phyloP scores from a whole-genome alignment of 2,329 filamentous ascomycete species.

The Aureobasidium vineae region DNA sequence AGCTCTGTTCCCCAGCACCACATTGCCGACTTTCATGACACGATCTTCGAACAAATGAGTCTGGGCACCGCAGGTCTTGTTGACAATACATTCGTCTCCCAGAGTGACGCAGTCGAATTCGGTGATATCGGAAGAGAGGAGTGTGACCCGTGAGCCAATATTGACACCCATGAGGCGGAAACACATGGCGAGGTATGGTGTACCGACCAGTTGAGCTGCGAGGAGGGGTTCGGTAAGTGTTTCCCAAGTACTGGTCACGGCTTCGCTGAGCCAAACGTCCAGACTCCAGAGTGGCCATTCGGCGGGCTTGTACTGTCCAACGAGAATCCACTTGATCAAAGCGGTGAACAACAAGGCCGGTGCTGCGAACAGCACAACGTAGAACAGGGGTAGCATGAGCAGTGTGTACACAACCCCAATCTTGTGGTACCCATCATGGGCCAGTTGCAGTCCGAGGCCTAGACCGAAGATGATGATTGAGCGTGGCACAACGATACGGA shows the following conservation, averaged over 20 bases:
- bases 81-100: background rate
- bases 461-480: conserved; percentile 6
- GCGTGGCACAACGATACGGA: conserved; percentile 6
- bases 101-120: background rate
- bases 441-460: background rate
- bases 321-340: background rate
- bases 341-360: conserved; percentile 2
- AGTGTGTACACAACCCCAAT: background rate
- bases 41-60: conserved; percentile 5
- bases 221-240: background rate
- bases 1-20: background rate
- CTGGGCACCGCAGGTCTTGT: background rate
- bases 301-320: background rate
- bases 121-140: background rate
- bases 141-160: background rate
- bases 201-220: background rate
- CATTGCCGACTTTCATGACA: conserved; percentile 10
- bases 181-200: conserved; percentile 3
- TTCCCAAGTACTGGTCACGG: conserved; percentile 7
- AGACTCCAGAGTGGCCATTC: conserved; percentile 12
- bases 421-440: conserved; percentile 4
- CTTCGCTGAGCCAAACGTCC: conserved; percentile 8
- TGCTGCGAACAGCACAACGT: background rate
- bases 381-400: conserved; percentile 3
- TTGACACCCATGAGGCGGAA: conserved; percentile 10